Percentiles rank a stretch among this genome's conserved stretches.
These are phyloP conservation scores for Xylaria sp. DNA, from an alignment of 2,329 filamentous ascomycete genomes.

Conservation along the genomic window DNA sequence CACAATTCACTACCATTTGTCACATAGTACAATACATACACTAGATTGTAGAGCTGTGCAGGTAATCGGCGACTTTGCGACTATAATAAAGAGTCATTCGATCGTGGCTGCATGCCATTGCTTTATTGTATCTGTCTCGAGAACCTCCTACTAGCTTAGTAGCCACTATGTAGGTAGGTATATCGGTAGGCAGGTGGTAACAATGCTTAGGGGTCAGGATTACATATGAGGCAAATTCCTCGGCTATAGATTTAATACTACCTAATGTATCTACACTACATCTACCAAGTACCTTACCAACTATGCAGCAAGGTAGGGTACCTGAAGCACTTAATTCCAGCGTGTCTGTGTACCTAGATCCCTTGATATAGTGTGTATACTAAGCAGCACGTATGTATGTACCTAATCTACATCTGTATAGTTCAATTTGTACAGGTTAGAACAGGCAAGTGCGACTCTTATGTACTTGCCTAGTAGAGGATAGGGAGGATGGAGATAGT, in stretches of 20 bases:
- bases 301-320: no score
- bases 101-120: constrained; percentile 34
- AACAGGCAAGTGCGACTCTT: no score
- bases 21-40: neutral
- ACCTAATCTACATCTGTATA: neutral
- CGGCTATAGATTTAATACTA: neutral
- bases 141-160: neutral
- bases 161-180: no score
- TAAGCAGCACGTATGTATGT: neutral
- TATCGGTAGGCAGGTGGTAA: neutral
- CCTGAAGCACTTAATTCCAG: no score
- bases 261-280: neutral
- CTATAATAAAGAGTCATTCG: constrained; percentile 16
- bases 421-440: no score
- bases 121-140: neutral
- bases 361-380: neutral
- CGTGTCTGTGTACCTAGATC: neutral
- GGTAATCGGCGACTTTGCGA: constrained; percentile 19
- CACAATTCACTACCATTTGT: constrained; percentile 13
- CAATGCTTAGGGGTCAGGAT: neutral
- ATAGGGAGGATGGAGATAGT: no score
- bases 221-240: neutral
- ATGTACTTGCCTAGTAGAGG: no score
- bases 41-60: constrained; percentile 18
- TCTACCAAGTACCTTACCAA: no score